These are phyloP conservation scores for Lolium rigidum DNA, from an alignment of 176 grass and related monocot genomes.

Conservation along the genomic window DNA sequence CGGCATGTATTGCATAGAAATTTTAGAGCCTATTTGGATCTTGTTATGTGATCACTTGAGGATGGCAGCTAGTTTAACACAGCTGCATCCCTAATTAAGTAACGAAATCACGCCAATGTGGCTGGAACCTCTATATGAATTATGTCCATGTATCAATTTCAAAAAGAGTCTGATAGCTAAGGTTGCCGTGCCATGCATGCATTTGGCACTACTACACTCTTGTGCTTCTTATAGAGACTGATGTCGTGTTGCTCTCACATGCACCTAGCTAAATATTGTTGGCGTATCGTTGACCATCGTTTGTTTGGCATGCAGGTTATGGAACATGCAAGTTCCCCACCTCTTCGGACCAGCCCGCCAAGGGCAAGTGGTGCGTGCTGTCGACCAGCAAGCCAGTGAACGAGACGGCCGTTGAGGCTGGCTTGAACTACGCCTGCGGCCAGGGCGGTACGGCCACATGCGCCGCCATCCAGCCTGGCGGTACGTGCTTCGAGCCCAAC, in stretches of 20 bases:
- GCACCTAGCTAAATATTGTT: not conserved
- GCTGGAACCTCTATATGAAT: too few species aligned
- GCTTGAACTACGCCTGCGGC: not conserved
- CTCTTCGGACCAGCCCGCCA: not conserved
- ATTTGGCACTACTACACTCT: not conserved
- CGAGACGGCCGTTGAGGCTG: not conserved
- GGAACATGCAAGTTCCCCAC: constrained; percentile 45
- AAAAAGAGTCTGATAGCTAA: too few species aligned
- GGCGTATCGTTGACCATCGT: not conserved
- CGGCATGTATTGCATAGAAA: too few species aligned
- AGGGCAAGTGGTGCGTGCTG: not conserved
- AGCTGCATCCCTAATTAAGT: too few species aligned
- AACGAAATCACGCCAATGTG: too few species aligned
- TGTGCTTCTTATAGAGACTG: not conserved
- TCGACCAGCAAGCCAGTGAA: not conserved
- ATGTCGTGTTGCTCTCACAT: not conserved
- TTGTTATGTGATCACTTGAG: too few species aligned
- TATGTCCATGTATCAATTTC: too few species aligned
- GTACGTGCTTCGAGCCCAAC: not conserved
- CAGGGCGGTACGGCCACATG: not conserved
- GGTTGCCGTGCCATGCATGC: not conserved
- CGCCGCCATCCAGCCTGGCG: not conserved
- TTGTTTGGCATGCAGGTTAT: constrained; percentile 38
- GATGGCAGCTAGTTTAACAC: too few species aligned
- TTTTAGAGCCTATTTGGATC: too few species aligned